Percentiles rank a stretch among this genome's conserved stretches.
Evolutionary conservation across 306 rosid genomes (phyloP).

Genomic region (Castanopsis chinensis): DNA sequence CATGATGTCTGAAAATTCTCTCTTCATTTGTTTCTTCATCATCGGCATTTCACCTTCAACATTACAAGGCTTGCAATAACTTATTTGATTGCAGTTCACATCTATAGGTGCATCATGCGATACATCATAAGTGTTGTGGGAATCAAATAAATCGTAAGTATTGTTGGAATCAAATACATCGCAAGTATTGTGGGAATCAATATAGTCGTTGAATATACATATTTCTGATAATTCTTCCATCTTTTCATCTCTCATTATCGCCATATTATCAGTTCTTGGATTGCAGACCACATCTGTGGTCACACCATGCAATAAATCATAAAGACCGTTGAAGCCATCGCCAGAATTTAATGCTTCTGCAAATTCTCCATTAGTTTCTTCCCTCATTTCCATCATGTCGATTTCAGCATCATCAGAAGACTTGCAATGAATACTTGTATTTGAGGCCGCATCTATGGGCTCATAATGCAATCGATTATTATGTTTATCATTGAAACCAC

Average conservation of each 20-base stretch:
- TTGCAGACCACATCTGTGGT: too few relatives aligned
- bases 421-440: neutral
- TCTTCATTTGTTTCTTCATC: conserved; percentile 24
- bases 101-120: conserved; percentile 22
- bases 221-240: neutral
- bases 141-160: neutral
- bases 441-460: neutral
- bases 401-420: conserved; percentile 16
- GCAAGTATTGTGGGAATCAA: neutral
- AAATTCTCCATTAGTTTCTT: conserved; percentile 26
- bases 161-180: neutral
- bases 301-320: too few relatives aligned
- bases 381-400: conserved; percentile 21
- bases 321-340: too few relatives aligned
- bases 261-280: too few relatives aligned
- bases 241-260: too few relatives aligned
- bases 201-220: conserved; percentile 9
- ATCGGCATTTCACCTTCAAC: conserved; percentile 9
- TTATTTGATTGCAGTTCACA: conserved; percentile 4
- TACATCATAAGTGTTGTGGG: conserved; percentile 8
- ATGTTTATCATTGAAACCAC: neutral
- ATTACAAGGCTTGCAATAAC: conserved; percentile 4
- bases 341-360: neutral
- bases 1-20: conserved; percentile 23
- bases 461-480: neutral